Evolutionary conservation across 2,329 filamentous ascomycete species (phyloP).

Genomic region (Aspergillus arachidicola): DNA sequence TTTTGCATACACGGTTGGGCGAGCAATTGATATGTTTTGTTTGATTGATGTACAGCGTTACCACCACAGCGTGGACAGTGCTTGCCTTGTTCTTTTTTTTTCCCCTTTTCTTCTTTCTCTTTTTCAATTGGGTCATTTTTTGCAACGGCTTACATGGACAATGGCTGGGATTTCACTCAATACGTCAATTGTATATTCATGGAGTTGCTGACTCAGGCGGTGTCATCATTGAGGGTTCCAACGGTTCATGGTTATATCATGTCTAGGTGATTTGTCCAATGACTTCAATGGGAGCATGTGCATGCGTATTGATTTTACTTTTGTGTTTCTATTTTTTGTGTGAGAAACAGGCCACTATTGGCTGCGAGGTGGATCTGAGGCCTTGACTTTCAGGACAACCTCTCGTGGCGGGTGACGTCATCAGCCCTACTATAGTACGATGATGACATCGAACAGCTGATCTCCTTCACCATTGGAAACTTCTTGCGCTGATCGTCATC

Average conservation of each 20-base stretch:
- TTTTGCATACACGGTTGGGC: background rate
- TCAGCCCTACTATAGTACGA: background rate
- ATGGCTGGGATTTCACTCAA: background rate
- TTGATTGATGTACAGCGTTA: background rate
- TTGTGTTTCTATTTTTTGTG: background rate
- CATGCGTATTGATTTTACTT: background rate
- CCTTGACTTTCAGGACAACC: background rate
- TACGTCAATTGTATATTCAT: background rate
- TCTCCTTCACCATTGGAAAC: background rate
- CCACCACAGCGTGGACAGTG: background rate
- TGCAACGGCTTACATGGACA: background rate
- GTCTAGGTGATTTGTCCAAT: background rate
- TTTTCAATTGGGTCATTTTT: background rate
- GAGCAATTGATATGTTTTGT: background rate
- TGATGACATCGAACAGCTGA: background rate
- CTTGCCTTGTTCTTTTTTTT: background rate
- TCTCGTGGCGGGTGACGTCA: background rate
- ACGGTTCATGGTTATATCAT: background rate
- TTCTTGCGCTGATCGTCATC: background rate
- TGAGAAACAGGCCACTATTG: background rate
- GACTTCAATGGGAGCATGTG: background rate
- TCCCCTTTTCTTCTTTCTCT: constrained; percentile 3
- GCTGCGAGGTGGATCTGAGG: background rate
- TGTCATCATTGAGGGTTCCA: background rate
- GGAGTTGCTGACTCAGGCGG: background rate